Conservation (phyloP, 192 early-diverging fungal genomes). For the Podila horticola region DNA sequence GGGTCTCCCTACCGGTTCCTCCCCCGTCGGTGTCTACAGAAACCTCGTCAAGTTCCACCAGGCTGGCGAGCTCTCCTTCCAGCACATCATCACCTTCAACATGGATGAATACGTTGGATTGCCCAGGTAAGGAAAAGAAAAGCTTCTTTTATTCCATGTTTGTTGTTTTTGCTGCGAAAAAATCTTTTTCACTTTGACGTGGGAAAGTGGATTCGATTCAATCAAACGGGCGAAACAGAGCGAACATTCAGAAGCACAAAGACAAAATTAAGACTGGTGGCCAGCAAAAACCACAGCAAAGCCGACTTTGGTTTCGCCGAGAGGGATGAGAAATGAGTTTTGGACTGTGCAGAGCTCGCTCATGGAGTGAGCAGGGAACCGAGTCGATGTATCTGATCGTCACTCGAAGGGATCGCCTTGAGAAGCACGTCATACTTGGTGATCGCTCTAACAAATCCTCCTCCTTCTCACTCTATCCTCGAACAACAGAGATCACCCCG, state of each 20-base stretch:
- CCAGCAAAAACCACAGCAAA: no score
- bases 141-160: background rate
- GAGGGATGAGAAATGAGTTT: no score
- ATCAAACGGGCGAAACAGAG: no score
- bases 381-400: no score
- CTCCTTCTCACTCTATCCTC: background rate
- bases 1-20: conserved; percentile 89
- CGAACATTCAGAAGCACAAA: no score
- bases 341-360: no score
- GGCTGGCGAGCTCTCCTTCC: conserved; percentile 76
- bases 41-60: conserved; percentile 77
- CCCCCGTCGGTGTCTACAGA: conserved; percentile 84
- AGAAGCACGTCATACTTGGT: background rate
- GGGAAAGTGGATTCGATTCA: background rate
- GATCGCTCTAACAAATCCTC: background rate
- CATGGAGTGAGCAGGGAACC: no score
- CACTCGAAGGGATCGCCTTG: no score
- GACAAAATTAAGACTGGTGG: no score
- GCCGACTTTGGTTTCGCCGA: no score
- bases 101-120: conserved; percentile 92
- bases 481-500: conserved; percentile 75
- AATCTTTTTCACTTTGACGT: background rate
- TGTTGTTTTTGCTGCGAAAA: background rate
- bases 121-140: conserved; percentile 59
- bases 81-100: conserved; percentile 89